Percentiles rank a stretch among this genome's conserved stretches.
These are phyloP conservation scores for Phaeosphaeriaceae sp. DNA, from an alignment of 2,329 filamentous ascomycete genomes.

Conservation along the genomic window DNA sequence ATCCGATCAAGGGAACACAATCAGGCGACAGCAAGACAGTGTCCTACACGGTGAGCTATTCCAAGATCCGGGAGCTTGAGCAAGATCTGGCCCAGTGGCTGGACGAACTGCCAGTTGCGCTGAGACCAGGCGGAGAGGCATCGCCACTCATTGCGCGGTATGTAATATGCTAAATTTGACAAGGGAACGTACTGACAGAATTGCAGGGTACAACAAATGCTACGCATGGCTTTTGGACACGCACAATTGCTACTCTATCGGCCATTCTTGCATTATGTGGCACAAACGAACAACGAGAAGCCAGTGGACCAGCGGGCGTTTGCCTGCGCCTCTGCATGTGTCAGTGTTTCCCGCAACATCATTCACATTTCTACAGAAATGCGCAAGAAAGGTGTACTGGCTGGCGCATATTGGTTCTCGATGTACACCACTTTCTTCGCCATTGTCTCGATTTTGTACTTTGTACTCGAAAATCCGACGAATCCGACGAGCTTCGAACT, in stretches of 20 bases:
- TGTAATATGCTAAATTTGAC: constrained; percentile 37
- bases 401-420: constrained; percentile 86
- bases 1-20: constrained; percentile 64
- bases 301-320: constrained; percentile 78
- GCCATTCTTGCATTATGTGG: constrained; percentile 84
- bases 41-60: constrained; percentile 69
- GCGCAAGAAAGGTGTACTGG: constrained; percentile 75
- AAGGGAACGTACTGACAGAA: constrained; percentile 10
- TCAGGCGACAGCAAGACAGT: constrained; percentile 50
- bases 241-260: constrained; percentile 84
- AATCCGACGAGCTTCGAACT: constrained; percentile 79
- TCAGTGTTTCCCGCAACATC: constrained; percentile 74
- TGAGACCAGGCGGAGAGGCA: constrained; percentile 81
- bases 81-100: constrained; percentile 70
- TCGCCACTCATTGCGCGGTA: constrained; percentile 79
- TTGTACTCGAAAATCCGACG: constrained; percentile 80
- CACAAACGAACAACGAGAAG: constrained; percentile 61
- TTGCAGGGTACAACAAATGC: constrained; percentile 71
- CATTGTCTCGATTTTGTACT: constrained; percentile 80
- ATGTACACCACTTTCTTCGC: constrained; percentile 86
- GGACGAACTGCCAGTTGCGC: constrained; percentile 73
- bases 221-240: constrained; percentile 82
- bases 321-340: constrained; percentile 73
- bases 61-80: constrained; percentile 70
- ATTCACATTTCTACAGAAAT: constrained; percentile 83